Conservation (phyloP, 805 yeast genomes). For the Yarrowia osloensis region DNA sequence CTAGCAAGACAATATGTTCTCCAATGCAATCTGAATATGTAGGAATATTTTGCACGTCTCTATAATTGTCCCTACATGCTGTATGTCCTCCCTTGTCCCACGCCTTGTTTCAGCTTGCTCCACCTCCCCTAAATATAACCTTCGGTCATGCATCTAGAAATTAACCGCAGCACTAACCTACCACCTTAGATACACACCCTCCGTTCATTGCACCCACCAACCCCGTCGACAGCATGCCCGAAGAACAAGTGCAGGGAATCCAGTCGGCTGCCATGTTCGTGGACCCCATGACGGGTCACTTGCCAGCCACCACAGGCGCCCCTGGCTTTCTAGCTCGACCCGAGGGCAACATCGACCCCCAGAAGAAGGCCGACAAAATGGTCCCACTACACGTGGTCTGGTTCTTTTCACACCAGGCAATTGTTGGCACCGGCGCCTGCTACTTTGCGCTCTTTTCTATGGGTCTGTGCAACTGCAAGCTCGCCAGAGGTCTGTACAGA, state of each 20-base stretch:
- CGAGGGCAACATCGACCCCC: not conserved
- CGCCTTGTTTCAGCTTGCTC: constrained; percentile 10
- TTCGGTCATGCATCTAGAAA: constrained; percentile 16
- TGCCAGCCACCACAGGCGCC: constrained; percentile 18
- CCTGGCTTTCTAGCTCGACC: not conserved
- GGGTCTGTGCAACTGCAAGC: constrained; percentile 8
- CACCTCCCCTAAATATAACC: constrained; percentile 1
- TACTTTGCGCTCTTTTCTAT: not conserved
- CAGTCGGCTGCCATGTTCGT: constrained; percentile 23
- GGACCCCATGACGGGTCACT: constrained; percentile 29
- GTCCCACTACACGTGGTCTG: constrained; percentile 21
- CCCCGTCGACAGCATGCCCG: constrained; percentile 10
- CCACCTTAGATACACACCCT: not conserved
- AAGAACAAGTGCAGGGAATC: not conserved
- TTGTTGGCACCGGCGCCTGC: constrained; percentile 5
- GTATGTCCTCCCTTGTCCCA: not conserved
- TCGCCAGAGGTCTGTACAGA: constrained; percentile 47
- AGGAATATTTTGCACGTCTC: not conserved
- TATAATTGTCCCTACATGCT: not conserved
- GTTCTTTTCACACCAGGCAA: constrained; percentile 26
- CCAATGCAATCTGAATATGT: too few species aligned
- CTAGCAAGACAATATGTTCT: too few species aligned
- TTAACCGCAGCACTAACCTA: constrained; percentile 23
- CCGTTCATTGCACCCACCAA: not conserved
- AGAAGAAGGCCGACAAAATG: constrained; percentile 13